Evolutionary conservation across 2,329 filamentous ascomycete genomes (phyloP), one percentile per base, ranked within the genome.

Genomic region (Periconia macrospinosa): DNA sequence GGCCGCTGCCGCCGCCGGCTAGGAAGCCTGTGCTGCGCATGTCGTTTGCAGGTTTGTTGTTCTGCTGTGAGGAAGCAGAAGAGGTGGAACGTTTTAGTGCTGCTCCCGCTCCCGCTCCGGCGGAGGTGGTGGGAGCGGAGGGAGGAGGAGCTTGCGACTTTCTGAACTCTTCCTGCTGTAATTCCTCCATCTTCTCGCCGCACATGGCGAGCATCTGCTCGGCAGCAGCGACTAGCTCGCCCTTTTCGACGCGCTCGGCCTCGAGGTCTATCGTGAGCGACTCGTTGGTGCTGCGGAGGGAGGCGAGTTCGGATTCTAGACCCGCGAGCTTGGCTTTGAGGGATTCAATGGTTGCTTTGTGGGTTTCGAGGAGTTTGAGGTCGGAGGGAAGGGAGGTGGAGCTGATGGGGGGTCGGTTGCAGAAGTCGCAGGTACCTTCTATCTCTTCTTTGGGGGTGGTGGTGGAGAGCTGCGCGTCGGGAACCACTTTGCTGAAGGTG

Each of bases 121-220:
- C 6, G 62, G 58, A 30, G 63, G 49, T 18, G 61, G 61, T 19
- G 55, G 62, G 19, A 10, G 53, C 45, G 47, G 57, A 60, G 13
- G 42, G 10, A 30, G 15, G 44, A 37, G 33, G 33, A 14, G 5
- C 37, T 47, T 85, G 78, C 60, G 83, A 87, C 61, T 80, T 81
- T 54, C 82, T 73, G 63, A 85, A 79, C 27, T 68, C 73, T 66
- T 69, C 74, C 63, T 67, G 71, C 62, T 65, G 69, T 58, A 62
- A 64, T 58, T 66, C 67, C 45, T 71, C 70, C 65, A 70, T 74
- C 45, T 75, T 75, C 54, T 78, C 75, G 20, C 75, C 71, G 56
- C 81, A 81, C 75, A 93, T 86, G 48, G 80, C 79, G 75, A 94
- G 87, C 86, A 94, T 89, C 77, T 94, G 90, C 72, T 94, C 90